Percentiles rank a stretch among this genome's conserved stretches.
Conservation (phyloP, 2,329 filamentous ascomycete species). For the Colletotrichum agaves region DNA sequence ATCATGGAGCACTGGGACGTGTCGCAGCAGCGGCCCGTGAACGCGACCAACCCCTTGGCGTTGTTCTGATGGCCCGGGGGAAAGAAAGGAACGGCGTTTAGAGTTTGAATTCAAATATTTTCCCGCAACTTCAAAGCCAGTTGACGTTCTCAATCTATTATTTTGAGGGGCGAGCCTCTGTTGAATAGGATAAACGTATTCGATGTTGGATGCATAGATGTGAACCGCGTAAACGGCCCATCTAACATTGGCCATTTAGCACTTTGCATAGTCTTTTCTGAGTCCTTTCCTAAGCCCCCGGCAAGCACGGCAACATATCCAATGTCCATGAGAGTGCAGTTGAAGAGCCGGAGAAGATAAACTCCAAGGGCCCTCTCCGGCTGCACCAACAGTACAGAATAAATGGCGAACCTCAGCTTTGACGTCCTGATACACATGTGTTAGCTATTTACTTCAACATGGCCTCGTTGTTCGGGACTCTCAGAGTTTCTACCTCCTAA, state of each 20-base stretch:
- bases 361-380: conserved; percentile 78
- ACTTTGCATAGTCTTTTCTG: too few species aligned
- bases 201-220: too few species aligned
- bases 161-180: too few species aligned
- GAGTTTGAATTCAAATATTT: background rate
- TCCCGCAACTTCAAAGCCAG: too few species aligned
- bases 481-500: conserved; percentile 60
- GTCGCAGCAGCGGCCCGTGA: conserved; percentile 14
- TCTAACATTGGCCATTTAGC: too few species aligned
- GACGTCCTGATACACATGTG: conserved; percentile 56
- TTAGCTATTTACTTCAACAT: background rate
- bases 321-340: conserved; percentile 67
- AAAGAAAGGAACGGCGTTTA: background rate
- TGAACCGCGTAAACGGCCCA: too few species aligned
- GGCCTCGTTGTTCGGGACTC: too few species aligned
- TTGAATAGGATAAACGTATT: too few species aligned
- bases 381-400: conserved; percentile 76
- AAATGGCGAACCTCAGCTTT: conserved; percentile 67
- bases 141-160: too few species aligned
- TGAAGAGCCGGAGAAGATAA: conserved; percentile 68
- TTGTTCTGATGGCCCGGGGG: conserved; percentile 10
- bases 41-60: conserved; percentile 32
- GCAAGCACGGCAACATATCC: too few species aligned
- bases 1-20: conserved; percentile 39
- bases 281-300: too few species aligned